Base-by-base conservation (phyloP, 805 yeast genomes). In the Hanseniaspora opuntiae region DNA sequence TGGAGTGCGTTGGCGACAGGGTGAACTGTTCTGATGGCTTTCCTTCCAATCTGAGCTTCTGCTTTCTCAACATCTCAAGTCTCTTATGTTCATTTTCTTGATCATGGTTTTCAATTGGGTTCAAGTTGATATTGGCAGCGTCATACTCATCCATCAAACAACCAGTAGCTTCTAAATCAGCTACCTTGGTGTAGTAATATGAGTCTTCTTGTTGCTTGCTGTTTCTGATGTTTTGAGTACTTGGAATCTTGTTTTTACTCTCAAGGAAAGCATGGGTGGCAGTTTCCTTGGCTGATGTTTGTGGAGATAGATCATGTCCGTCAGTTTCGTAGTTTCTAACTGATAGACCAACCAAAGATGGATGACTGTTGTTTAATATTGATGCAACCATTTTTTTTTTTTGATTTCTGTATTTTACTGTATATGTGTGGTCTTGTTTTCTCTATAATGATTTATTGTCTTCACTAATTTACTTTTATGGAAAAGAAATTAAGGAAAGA, bases 121-220 rank as follows among this genome's bases (percentile, higher is more conserved):
- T 39, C 24, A 52, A 46, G 17, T 30, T 37, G 30, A 55, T 57
- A 20, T 54, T 55, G 16, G 51, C 53, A 6, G 47, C 30, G 35
- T 55, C 57, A 46, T 64, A 60, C 22, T 65, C 70, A 54, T 66
- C 68, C 49, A 66, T 53, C 45, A 66, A 56, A 16, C 69, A 69
- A 11, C 70, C 70, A 53, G 64, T 68, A 39, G 62, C 64, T 38
- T 62, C 64, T 56, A 66, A 57, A 25, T 66, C 68, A 28, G 61
- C 67, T 10, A 66, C 66, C 10, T 64, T 59, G 6, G 67, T 60
- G 55, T 64, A 64, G 17, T 61, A 55, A 17, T 53, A 45, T 9
- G 50, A 47, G 42, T 55, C 47, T 53, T 57, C 49, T 49, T 44
- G 49, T 47, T 52, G 45, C 36, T 56, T 56, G 37, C 55, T 47